Evolutionary conservation across 2,329 filamentous ascomycete genomes (phyloP), one percentile per base, ranked within the genome.

Genomic region (Periconia sp.): DNA sequence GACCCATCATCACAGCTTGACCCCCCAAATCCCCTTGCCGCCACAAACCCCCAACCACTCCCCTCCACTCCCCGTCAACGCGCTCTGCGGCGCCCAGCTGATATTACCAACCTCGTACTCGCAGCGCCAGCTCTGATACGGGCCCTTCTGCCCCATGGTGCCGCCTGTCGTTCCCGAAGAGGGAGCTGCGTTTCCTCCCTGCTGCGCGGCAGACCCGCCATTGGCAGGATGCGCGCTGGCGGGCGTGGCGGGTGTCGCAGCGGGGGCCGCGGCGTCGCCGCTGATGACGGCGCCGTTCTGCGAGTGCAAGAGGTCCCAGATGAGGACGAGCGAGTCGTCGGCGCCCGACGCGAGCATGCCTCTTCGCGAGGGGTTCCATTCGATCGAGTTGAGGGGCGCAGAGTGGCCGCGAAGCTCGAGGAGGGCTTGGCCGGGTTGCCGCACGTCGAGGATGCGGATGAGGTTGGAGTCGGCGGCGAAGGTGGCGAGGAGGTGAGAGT

Each of bases 401-500:
- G 86, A 85, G 70, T 99, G 93, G 19, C 94, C 94, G 45, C 90
- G 90, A 37, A 99, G 85, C 72, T 99, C 94, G 23, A 99, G 84
- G 5, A 99, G 82, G 2, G 94, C 94, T 74, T 97, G 94, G 6
- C 94, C 94, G 0, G 94, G 94, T 75, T 99, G 94, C 46, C 94
- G 88, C 2, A 97, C 93, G 68, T 99, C 94, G 30, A 99, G 85
- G 50, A 99, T 96, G 45, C 94, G 91, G 69, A 99, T 92, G 33
- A 96, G 80, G 65, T 88, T 92, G 3, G 91, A 96, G 71, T 97
- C 94, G 68, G 92, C 88, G 17, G 94, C 93, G 73, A 99, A 97
- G 0, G 94, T 99, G n/a, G 93, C 93, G 35, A 99, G 85, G 33
- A 99, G 85, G 71, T 99, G 92, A 7, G 91, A 89, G 73, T 99